These are phyloP conservation scores for Echinochloa phyllopogon DNA, from an alignment of 176 grass and related monocot species.

Conservation along the genomic window DNA sequence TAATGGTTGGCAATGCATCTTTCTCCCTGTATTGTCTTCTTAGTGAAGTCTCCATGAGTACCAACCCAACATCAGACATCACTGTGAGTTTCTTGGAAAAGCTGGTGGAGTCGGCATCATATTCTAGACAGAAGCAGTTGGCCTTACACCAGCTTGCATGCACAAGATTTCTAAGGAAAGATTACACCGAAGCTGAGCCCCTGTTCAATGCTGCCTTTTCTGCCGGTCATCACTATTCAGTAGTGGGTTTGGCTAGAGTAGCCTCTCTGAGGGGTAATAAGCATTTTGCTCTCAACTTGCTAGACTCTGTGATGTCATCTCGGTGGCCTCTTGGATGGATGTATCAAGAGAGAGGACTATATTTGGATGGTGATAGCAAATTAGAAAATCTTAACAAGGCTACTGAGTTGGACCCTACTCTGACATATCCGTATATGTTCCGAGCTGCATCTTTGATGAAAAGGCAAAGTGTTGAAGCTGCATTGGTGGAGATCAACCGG, in stretches of 20 bases:
- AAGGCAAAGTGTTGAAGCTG: slow-evolving; percentile 90
- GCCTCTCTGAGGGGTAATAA: slow-evolving; percentile 74
- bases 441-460: slow-evolving; percentile 85
- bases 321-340: slow-evolving; percentile 93
- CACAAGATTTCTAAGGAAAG: slow-evolving; percentile 72
- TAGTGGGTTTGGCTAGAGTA: slow-evolving; percentile 83
- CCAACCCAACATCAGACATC: slow-evolving; percentile 67
- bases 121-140: slow-evolving; percentile 81
- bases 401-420: slow-evolving; percentile 87
- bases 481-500: slow-evolving; percentile 88
- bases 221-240: slow-evolving; percentile 86
- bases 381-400: slow-evolving; percentile 91
- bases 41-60: slow-evolving; percentile 82
- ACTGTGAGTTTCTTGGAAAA: slow-evolving; percentile 80
- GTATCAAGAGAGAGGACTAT: slow-evolving; percentile 94
- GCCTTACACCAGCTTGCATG: slow-evolving; percentile 85
- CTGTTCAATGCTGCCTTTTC: slow-evolving; percentile 82
- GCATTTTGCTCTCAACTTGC: slow-evolving; percentile 87
- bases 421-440: slow-evolving; percentile 94
- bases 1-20: slow-evolving; percentile 75
- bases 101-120: slow-evolving; percentile 77
- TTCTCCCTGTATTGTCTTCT: slow-evolving; percentile 95
- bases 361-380: slow-evolving; percentile 82
- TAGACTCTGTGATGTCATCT: slow-evolving; percentile 85
- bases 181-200: slow-evolving; percentile 71